phyloP scores from a whole-genome alignment of 2,329 filamentous ascomycete genomes.

The Fusarium sambucinum region DNA sequence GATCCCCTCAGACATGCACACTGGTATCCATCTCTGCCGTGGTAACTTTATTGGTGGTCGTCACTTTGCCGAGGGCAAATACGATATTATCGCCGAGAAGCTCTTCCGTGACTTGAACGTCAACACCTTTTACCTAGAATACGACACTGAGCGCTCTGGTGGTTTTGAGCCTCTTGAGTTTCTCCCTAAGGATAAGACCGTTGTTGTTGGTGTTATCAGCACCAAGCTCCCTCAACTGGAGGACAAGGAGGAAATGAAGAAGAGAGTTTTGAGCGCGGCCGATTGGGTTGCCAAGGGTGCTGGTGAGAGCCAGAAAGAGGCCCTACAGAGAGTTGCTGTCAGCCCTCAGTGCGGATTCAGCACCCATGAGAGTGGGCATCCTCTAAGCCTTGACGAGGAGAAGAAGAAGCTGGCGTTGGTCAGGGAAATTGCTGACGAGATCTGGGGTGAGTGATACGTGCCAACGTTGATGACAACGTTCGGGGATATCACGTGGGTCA shows the following conservation, averaged over 20 bases:
- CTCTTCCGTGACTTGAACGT: slow-evolving; percentile 73
- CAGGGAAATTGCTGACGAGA: slow-evolving; percentile 76
- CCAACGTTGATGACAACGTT: too few relatives aligned
- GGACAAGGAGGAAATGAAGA: slow-evolving; percentile 73
- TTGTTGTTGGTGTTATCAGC: slow-evolving; percentile 73
- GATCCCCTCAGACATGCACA: slow-evolving; percentile 76
- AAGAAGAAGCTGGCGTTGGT: slow-evolving; percentile 78
- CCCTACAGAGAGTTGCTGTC: slow-evolving; percentile 74
- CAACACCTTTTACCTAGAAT: slow-evolving; percentile 77
- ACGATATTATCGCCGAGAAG: slow-evolving; percentile 75
- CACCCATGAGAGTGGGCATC: slow-evolving; percentile 79
- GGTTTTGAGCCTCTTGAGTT: slow-evolving; percentile 74
- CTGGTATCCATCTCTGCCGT: slow-evolving; percentile 81
- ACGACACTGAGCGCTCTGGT: slow-evolving; percentile 73
- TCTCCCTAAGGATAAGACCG: slow-evolving; percentile 71
- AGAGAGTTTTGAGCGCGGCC: slow-evolving; percentile 69
- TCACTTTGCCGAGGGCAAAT: slow-evolving; percentile 75
- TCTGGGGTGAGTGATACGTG: slow-evolving; percentile 76
- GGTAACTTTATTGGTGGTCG: slow-evolving; percentile 75
- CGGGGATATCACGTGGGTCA: too few relatives aligned
- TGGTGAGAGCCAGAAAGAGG: slow-evolving; percentile 72
- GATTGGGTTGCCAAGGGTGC: slow-evolving; percentile 77
- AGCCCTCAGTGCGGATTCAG: slow-evolving; percentile 82
- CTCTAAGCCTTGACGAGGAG: slow-evolving; percentile 76
- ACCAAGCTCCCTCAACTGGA: slow-evolving; percentile 73